phyloP scores from a whole-genome alignment of 768 basidiomycete species.

The Pisolithus orientalis region DNA sequence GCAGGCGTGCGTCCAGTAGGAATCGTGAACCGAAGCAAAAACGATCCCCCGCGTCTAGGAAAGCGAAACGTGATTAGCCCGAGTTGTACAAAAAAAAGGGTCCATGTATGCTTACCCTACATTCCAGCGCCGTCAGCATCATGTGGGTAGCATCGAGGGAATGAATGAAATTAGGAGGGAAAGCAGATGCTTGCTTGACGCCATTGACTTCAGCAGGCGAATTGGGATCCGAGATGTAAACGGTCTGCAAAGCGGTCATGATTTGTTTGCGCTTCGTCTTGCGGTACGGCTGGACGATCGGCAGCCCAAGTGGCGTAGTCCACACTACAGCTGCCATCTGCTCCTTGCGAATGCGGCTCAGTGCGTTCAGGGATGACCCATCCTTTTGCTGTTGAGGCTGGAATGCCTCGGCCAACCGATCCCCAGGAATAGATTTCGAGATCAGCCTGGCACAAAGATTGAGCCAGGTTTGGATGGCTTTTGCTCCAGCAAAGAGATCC shows the following conservation, averaged over 20 bases:
- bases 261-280: constrained; percentile 79
- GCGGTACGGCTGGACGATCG: constrained; percentile 94
- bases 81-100: not conserved
- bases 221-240: constrained; percentile 87
- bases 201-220: constrained; percentile 73
- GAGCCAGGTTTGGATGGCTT: constrained; percentile 88
- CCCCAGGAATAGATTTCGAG: constrained; percentile 75
- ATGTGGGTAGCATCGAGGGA: constrained; percentile 98
- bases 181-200: constrained; percentile 87
- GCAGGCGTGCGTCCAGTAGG: constrained; percentile 96
- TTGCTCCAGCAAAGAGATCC: constrained; percentile 90
- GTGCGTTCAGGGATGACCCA: constrained; percentile 4
- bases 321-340: constrained; percentile 95
- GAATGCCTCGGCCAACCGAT: constrained; percentile 48
- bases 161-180: constrained; percentile 99
- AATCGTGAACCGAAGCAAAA: constrained; percentile 97
- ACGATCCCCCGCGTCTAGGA: constrained; percentile 62
- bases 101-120: constrained; percentile 47
- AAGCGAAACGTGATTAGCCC: constrained; percentile 4
- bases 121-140: constrained; percentile 92
- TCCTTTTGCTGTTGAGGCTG: constrained; percentile 6
- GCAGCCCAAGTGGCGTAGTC: constrained; percentile 93
- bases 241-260: constrained; percentile 75
- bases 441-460: constrained; percentile 78
- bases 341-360: constrained; percentile 59